Base-by-base conservation (phyloP, 108 stramenopile genomes). In the Chaetoceros muelleri region DNA sequence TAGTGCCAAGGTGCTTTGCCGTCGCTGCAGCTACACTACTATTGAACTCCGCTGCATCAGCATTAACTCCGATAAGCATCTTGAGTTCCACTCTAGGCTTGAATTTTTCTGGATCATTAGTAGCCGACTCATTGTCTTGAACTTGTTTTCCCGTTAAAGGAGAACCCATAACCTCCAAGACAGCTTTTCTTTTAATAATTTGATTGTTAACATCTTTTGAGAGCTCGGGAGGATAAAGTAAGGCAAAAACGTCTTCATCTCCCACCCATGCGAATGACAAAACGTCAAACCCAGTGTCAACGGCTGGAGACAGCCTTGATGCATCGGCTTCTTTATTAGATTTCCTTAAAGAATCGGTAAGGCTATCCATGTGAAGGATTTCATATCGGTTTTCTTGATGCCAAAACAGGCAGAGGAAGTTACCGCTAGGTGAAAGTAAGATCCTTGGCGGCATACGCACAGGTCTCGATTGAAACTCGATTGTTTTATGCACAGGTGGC, bases 191-290 rank as follows among this genome's bases (percentile, higher is more conserved):
- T 17, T 44, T 59, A 51, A 75, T 28, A 23, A 70, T 61, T 28
- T 49, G 13, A 49, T 20, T 49, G 10, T 44, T 10, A 7, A 5
- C 48, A 20, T 49, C 48, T 28, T 45, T 26, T 23, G 17, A 17
- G 26, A 17, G 18, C 17, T 13, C 10, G 8, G 72, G 72, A 55
- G 71, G 68, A 48, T 76, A 69, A 24, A 82, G 47, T 21, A 82
- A 31, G 26, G 79, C 73, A 67, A 75, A 90, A 10, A 74, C 57
- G 48, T 90, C 89, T 48, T 79, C 77, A 57, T 85, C 81, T 2
- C 85, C 89, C 7, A 90, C 58, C 89, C 89, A 90, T 8, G 85
- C 85, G 71, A 90, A 84, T 7, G 79, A 78, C 2, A 72, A 48
- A 19, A 87, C 72, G 29, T 68, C 75, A 44, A 48, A 73, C 25